Evolutionary conservation across 2,329 filamentous ascomycete species (phyloP).

Genomic region (Tolypocladium amazonense): DNA sequence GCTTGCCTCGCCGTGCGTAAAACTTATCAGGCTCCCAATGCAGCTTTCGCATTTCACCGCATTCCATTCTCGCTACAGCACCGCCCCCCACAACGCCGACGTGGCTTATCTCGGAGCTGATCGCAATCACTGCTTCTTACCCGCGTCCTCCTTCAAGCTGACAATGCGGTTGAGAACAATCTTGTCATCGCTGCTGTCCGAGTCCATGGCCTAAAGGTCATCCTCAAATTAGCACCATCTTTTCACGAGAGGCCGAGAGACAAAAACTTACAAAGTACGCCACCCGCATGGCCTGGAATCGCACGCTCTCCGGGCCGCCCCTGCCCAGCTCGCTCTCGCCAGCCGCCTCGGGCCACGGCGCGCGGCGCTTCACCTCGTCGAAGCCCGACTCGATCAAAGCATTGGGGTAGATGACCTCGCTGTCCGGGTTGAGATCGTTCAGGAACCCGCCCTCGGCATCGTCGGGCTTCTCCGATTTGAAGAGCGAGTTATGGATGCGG

Average conservation of each 20-base stretch:
- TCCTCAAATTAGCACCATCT: constrained; percentile 1
- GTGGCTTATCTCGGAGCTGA: background rate
- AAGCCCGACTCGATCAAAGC: constrained; percentile 79
- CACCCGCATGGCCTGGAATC: constrained; percentile 86
- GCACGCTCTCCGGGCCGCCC: constrained; percentile 60
- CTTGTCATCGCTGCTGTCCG: constrained; percentile 67
- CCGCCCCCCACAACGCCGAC: background rate
- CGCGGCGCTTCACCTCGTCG: constrained; percentile 59
- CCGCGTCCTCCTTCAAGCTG: constrained; percentile 77
- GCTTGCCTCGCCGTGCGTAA: background rate
- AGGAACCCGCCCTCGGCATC: constrained; percentile 71
- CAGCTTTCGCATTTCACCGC: background rate
- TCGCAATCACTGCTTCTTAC: constrained; percentile 34
- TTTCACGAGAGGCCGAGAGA: too few species aligned
- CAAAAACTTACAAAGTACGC: constrained; percentile 60
- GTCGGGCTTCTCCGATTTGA: constrained; percentile 77
- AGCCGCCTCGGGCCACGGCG: constrained; percentile 73
- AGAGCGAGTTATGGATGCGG: constrained; percentile 71
- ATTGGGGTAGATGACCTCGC: constrained; percentile 66
- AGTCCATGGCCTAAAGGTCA: constrained; percentile 53
- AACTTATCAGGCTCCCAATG: background rate
- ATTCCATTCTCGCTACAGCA: background rate
- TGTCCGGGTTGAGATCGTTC: constrained; percentile 74
- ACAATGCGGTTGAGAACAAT: constrained; percentile 88
- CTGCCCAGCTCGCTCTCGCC: constrained; percentile 55